Evolutionary conservation across 2,329 filamentous ascomycete species (phyloP).

Genomic region (Penicillium sp.): DNA sequence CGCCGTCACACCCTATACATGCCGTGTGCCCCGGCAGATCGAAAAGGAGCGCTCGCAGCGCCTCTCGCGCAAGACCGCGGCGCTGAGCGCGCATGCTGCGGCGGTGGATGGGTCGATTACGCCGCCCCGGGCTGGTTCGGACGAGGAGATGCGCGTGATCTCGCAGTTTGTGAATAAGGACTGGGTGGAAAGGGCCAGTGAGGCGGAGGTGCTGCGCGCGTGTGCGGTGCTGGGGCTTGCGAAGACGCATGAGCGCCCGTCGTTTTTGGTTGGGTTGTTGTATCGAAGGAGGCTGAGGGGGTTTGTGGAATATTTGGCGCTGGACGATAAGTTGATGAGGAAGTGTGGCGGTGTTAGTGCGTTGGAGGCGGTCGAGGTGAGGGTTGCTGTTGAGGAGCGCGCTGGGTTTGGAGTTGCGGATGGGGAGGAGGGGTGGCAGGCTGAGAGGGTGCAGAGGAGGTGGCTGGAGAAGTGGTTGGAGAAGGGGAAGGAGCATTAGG

Average conservation of each 20-base stretch:
- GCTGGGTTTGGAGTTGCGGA: constrained; percentile 52
- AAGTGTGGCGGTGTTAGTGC: constrained; percentile 64
- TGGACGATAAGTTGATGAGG: constrained; percentile 73
- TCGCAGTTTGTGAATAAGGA: constrained; percentile 27
- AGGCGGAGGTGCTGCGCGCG: constrained; percentile 36
- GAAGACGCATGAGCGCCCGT: constrained; percentile 48
- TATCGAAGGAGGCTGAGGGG: constrained; percentile 59
- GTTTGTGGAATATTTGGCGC: constrained; percentile 66
- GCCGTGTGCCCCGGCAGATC: constrained; percentile 79
- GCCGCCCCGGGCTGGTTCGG: constrained; percentile 22
- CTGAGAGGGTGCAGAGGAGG: constrained; percentile 37
- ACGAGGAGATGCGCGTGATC: constrained; percentile 37
- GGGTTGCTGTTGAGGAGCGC: constrained; percentile 72
- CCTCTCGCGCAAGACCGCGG: constrained; percentile 49
- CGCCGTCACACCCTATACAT: constrained; percentile 75
- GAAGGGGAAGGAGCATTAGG: constrained; percentile 11
- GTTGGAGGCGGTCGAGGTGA: constrained; percentile 68
- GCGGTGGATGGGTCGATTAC: constrained; percentile 22
- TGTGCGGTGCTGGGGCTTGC: constrained; percentile 42
- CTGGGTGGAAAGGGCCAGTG: constrained; percentile 28
- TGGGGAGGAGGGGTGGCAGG: constrained; percentile 28
- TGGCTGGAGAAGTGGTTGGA: constrained; percentile 46
- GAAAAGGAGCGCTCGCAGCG: constrained; percentile 57
- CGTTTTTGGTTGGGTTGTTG: constrained; percentile 45
- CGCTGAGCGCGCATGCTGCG: constrained; percentile 32